phyloP scores from a whole-genome alignment of 805 yeast genomes.

The Wickerhamomyces sydowiorum region DNA sequence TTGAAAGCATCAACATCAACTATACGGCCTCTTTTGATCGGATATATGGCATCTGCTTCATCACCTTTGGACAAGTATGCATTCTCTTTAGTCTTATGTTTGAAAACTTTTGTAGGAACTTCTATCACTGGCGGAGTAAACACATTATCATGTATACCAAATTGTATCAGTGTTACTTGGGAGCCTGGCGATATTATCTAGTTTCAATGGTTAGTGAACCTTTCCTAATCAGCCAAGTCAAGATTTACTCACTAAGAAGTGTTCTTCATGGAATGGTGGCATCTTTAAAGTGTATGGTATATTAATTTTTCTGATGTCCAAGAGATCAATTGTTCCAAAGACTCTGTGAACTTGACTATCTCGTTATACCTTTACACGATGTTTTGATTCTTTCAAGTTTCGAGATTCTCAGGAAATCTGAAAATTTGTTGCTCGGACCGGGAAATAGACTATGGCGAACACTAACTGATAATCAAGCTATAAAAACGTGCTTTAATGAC shows the following conservation, averaged over 20 bases:
- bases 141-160: conserved; percentile 64
- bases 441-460: not conserved
- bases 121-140: conserved; percentile 70
- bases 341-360: not conserved
- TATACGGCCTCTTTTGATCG: conserved; percentile 61
- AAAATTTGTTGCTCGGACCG: not conserved
- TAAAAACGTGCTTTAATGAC: too few species aligned
- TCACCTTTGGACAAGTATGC: conserved; percentile 27
- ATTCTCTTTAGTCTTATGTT: conserved; percentile 29
- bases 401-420: not conserved
- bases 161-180: conserved; percentile 62
- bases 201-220: conserved; percentile 5
- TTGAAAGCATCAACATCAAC: conserved; percentile 66
- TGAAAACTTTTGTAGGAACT: conserved; percentile 74
- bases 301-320: too few species aligned
- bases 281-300: conserved; percentile 3
- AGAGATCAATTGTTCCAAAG: too few species aligned
- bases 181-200: conserved; percentile 78
- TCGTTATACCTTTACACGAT: not conserved
- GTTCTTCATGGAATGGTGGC: conserved; percentile 26
- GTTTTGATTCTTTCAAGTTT: not conserved
- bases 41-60: conserved; percentile 44
- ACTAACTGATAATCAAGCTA: too few species aligned
- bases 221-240: not conserved
- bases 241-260: conserved; percentile 15